These are phyloP conservation scores for Meyerozyma athensensis DNA, from an alignment of 1,139 yeast genomes.

Conservation along the genomic window DNA sequence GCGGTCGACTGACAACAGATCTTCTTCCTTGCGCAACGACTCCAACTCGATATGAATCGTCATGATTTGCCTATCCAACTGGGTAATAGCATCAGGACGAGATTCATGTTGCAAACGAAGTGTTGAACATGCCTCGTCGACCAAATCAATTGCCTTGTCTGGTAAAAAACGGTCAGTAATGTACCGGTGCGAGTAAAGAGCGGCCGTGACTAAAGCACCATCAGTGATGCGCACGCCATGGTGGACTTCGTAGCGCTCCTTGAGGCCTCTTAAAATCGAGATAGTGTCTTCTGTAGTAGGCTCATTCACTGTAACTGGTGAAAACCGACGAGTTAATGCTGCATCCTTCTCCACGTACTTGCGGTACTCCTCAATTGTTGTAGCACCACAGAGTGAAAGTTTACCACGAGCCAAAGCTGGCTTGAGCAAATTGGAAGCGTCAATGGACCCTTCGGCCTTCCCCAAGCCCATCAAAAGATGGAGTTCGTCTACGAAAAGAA, in stretches of 20 bases:
- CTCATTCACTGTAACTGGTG: constrained; percentile 80
- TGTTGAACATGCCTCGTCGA: constrained; percentile 97
- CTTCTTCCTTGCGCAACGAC: constrained; percentile 88
- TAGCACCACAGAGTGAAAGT: constrained; percentile 93
- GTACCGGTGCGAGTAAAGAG: constrained; percentile 83
- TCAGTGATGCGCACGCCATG: constrained; percentile 98
- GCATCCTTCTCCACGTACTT: constrained; percentile 91
- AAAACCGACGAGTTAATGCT: constrained; percentile 87
- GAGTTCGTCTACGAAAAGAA: constrained; percentile 87
- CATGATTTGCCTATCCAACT: constrained; percentile 84
- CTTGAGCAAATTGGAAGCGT: constrained; percentile 87
- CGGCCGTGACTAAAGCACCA: constrained; percentile 90
- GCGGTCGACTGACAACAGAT: constrained; percentile 75
- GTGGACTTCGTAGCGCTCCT: constrained; percentile 92
- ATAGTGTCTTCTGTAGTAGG: constrained; percentile 93
- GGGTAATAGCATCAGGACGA: constrained; percentile 91
- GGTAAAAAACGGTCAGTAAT: constrained; percentile 90
- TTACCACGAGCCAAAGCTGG: constrained; percentile 94
- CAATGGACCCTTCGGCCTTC: constrained; percentile 92
- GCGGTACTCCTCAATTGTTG: constrained; percentile 82
- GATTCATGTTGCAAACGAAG: constrained; percentile 92
- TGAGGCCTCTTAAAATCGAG: constrained; percentile 86
- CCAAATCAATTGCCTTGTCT: constrained; percentile 92
- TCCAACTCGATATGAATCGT: constrained; percentile 93
- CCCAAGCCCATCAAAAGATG: constrained; percentile 91